These are phyloP conservation scores for Debaryomyces psychrophilus DNA, from an alignment of 1,139 yeast genomes.

Conservation along the genomic window DNA sequence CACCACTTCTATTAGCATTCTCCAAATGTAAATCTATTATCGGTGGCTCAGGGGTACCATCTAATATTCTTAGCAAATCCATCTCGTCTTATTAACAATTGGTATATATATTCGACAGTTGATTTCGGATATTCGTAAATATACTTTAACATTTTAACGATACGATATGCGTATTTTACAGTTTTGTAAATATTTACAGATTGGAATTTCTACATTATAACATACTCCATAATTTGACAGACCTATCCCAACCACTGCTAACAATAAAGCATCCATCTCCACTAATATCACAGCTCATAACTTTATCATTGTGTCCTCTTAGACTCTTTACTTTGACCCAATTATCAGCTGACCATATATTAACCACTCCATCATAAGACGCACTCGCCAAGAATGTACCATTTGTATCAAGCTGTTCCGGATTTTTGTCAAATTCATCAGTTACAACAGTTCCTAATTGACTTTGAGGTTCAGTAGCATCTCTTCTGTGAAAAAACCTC, in stretches of 20 bases:
- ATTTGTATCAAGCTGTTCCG: slow-evolving; percentile 23
- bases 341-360: slow-evolving; percentile 70
- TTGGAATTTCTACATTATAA: background rate
- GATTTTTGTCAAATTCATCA: slow-evolving; percentile 32
- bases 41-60: slow-evolving; percentile 84
- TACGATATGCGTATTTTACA: slow-evolving; percentile 2
- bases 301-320: slow-evolving; percentile 68
- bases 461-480: slow-evolving; percentile 9
- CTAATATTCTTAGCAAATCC: slow-evolving; percentile 78
- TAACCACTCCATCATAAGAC: slow-evolving; percentile 71
- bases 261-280: slow-evolving; percentile 47
- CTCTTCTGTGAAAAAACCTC: slow-evolving; percentile 45
- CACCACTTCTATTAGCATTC: slow-evolving; percentile 54
- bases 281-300: slow-evolving; percentile 68
- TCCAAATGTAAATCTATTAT: slow-evolving; percentile 57
- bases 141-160: background rate
- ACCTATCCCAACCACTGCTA: slow-evolving; percentile 84
- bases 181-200: slow-evolving; percentile 3
- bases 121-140: background rate
- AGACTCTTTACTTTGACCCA: slow-evolving; percentile 65
- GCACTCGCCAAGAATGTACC: slow-evolving; percentile 62
- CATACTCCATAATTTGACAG: slow-evolving; percentile 61
- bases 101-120: background rate
- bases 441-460: slow-evolving; percentile 23
- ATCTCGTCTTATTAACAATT: slow-evolving; percentile 31